Evolutionary conservation across 2,329 filamentous ascomycete genomes (phyloP).

Genomic region (Teratosphaeria epicoccoides): DNA sequence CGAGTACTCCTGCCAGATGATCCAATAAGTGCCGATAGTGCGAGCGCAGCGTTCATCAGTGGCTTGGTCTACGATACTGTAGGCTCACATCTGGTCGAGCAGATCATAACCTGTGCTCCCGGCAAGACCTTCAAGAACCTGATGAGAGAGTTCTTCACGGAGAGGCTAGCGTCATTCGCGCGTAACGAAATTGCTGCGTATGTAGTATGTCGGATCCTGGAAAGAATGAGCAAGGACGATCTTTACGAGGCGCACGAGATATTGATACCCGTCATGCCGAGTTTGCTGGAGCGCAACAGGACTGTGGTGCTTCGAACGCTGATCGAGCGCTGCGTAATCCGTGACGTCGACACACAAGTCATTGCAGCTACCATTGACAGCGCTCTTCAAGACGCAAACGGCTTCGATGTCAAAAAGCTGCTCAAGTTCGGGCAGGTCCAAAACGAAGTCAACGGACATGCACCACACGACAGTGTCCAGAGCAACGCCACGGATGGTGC

Average conservation of each 20-base stretch:
- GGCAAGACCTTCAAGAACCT: slow-evolving; percentile 86
- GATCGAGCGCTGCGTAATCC: slow-evolving; percentile 69
- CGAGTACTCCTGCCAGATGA: slow-evolving; percentile 71
- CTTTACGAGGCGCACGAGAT: slow-evolving; percentile 60
- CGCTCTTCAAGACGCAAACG: slow-evolving; percentile 42
- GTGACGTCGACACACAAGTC: slow-evolving; percentile 47
- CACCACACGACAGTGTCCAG: slow-evolving; percentile 8
- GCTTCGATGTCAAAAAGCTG: slow-evolving; percentile 47
- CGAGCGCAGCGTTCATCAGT: slow-evolving; percentile 71
- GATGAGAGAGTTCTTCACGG: slow-evolving; percentile 68
- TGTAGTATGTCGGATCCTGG: slow-evolving; percentile 70
- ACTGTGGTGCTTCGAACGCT: slow-evolving; percentile 71
- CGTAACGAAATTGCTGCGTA: slow-evolving; percentile 88
- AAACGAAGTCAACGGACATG: slow-evolving; percentile 5
- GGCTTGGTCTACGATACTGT: slow-evolving; percentile 81
- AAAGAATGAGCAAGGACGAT: slow-evolving; percentile 78
- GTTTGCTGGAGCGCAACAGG: slow-evolving; percentile 62
- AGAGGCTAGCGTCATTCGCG: slow-evolving; percentile 67
- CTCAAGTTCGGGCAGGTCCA: slow-evolving; percentile 42
- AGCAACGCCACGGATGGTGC: slow-evolving; percentile 7
- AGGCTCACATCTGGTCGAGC: slow-evolving; percentile 82
- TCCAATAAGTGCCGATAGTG: slow-evolving; percentile 59
- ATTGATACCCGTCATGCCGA: slow-evolving; percentile 61
- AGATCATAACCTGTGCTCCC: slow-evolving; percentile 67
- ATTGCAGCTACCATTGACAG: slow-evolving; percentile 49